phyloP scores from a whole-genome alignment of 2,329 filamentous ascomycete genomes.

The Didymosphaeria variabile region DNA sequence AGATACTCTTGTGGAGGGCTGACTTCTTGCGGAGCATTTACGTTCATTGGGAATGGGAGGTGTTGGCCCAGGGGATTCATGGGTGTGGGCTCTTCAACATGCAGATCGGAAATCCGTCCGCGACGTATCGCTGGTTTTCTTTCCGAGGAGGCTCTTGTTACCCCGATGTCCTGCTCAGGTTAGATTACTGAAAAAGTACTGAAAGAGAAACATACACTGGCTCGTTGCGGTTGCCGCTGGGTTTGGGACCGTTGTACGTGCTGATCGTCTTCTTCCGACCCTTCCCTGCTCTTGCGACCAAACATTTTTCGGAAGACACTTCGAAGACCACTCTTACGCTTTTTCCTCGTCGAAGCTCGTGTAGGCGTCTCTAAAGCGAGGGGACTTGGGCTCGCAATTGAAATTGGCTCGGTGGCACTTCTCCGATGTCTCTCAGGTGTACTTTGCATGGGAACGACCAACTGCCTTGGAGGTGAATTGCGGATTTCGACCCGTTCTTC shows the following conservation, averaged over 20 bases:
- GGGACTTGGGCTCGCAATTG: constrained; percentile 40
- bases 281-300: constrained; percentile 42
- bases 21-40: constrained; percentile 47
- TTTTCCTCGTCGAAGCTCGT: constrained; percentile 41
- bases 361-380: constrained; percentile 40
- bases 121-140: constrained; percentile 30
- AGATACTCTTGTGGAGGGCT: constrained; percentile 48
- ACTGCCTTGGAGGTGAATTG: constrained; percentile 27
- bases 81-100: constrained; percentile 42
- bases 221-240: constrained; percentile 40
- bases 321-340: constrained; percentile 47
- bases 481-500: constrained; percentile 20
- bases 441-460: constrained; percentile 34
- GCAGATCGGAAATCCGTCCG: constrained; percentile 47
- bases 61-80: constrained; percentile 48
- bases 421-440: constrained; percentile 37
- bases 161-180: constrained; percentile 41
- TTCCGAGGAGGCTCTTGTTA: constrained; percentile 35
- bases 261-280: constrained; percentile 32
- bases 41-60: constrained; percentile 53
- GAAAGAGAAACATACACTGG: constrained; percentile 40
- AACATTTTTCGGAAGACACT: constrained; percentile 52
- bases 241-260: neutral
- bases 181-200: neutral
- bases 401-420: constrained; percentile 34